These are phyloP conservation scores for Zygosaccharomyces siamensis DNA, from an alignment of 805 yeast species.

Conservation along the genomic window DNA sequence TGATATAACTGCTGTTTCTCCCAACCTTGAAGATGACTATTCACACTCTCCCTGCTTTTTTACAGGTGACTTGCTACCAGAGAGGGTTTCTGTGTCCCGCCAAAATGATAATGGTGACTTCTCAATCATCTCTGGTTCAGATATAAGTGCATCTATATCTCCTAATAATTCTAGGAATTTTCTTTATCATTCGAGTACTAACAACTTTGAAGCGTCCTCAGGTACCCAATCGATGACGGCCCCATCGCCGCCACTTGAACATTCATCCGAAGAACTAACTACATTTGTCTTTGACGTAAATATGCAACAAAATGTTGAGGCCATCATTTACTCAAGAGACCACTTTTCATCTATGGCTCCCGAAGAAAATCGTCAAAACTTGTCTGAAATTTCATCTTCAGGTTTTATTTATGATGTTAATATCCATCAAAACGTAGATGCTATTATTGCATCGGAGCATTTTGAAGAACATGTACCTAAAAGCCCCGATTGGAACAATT, in stretches of 20 bases:
- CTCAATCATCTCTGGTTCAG: not conserved
- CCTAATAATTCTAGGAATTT: not conserved
- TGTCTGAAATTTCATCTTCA: not conserved
- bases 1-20: not conserved
- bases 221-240: too few species aligned
- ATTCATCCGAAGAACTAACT: not conserved
- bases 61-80: not conserved
- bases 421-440: not conserved
- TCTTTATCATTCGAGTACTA: not conserved
- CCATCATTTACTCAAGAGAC: not conserved
- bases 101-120: not conserved
- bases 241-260: not conserved
- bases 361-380: not conserved
- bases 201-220: not conserved
- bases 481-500: not conserved
- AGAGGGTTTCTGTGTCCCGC: not conserved
- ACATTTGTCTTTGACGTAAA: not conserved
- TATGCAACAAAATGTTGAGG: not conserved
- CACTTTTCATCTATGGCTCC: not conserved
- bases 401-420: not conserved
- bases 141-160: not conserved
- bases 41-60: not conserved
- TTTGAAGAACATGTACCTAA: not conserved
- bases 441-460: not conserved
- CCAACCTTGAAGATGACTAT: not conserved